Percentiles rank a stretch among this genome's conserved stretches.
Conservation (phyloP, 192 early-diverging fungal species). For the Fimicolochytrium jonesii region DNA sequence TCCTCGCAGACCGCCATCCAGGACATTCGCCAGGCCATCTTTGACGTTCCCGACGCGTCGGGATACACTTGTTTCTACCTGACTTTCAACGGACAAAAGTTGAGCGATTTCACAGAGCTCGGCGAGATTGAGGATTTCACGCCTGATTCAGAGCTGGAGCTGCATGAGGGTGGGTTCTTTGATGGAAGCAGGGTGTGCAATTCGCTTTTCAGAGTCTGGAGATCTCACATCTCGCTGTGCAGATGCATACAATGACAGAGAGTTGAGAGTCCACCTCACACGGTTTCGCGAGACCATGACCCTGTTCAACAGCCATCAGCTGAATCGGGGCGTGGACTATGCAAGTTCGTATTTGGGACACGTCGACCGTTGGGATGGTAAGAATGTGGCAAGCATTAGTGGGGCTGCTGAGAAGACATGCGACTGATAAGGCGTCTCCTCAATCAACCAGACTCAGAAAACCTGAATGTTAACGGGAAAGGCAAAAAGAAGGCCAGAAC, state of each 20-base stretch:
- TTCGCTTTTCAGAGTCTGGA: not conserved
- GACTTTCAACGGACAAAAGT: slow-evolving; percentile 60
- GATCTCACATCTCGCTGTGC: not conserved
- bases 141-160: slow-evolving; percentile 57
- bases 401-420: too few species aligned
- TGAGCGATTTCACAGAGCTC: slow-evolving; percentile 59
- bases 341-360: slow-evolving; percentile 67
- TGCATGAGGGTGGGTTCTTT: slow-evolving; percentile 59
- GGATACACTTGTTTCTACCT: slow-evolving; percentile 92
- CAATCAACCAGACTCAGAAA: too few species aligned
- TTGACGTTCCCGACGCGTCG: slow-evolving; percentile 79
- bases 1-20: slow-evolving; percentile 56
- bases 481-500: slow-evolving; percentile 31
- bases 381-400: too few species aligned
- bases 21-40: slow-evolving; percentile 82
- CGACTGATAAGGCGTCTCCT: too few species aligned
- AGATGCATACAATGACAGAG: slow-evolving; percentile 90
- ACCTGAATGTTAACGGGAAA: too few species aligned
- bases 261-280: slow-evolving; percentile 83
- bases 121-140: slow-evolving; percentile 67
- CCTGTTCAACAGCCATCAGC: slow-evolving; percentile 61
- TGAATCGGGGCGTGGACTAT: slow-evolving; percentile 66
- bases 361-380: slow-evolving; percentile 59
- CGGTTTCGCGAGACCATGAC: slow-evolving; percentile 82
- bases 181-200: not conserved